A percentile compares a stretch with the other conserved stretches of the same genome.
These are phyloP conservation scores for Rhinocladiella mackenziei DNA, from an alignment of 2,329 filamentous ascomycete species.

Conservation along the genomic window DNA sequence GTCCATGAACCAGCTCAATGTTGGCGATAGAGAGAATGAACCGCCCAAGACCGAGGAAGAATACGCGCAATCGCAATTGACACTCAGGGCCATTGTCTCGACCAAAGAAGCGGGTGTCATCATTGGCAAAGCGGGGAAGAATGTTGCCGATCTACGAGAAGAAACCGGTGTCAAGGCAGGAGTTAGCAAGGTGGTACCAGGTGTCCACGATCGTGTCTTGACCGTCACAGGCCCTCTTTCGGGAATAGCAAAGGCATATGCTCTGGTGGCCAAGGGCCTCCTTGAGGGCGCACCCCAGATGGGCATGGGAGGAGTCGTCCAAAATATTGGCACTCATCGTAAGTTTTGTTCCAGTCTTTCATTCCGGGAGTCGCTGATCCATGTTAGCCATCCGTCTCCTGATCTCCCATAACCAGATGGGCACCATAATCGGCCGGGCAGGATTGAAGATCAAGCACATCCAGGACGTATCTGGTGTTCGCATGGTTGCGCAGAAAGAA, in stretches of 20 bases:
- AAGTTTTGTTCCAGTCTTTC: constrained; percentile 43
- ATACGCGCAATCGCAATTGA: constrained; percentile 87
- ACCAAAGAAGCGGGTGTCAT: constrained; percentile 99
- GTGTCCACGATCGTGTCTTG: constrained; percentile 93
- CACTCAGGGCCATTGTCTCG: constrained; percentile 93
- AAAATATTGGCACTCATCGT: constrained; percentile 92
- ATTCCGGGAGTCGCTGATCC: constrained; percentile 22
- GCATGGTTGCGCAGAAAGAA: constrained; percentile 99
- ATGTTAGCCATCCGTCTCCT: constrained; percentile 83
- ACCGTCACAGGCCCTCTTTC: constrained; percentile 90
- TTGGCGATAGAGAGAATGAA: constrained; percentile 64
- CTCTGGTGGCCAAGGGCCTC: constrained; percentile 84
- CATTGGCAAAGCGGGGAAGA: constrained; percentile 98
- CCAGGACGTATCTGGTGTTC: constrained; percentile 90
- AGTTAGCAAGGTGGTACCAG: constrained; percentile 97
- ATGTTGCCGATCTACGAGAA: constrained; percentile 92
- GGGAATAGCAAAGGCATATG: constrained; percentile 85
- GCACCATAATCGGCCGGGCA: constrained; percentile 94
- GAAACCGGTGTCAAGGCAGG: constrained; percentile 97
- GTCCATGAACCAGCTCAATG: constrained; percentile 61
- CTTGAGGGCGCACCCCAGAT: constrained; percentile 90
- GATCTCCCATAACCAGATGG: constrained; percentile 99
- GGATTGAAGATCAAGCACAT: constrained; percentile 99
- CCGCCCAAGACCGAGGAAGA: constrained; percentile 93
- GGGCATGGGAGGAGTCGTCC: constrained; percentile 89